These are phyloP conservation scores for Orbilia javanica DNA, from an alignment of 2,329 filamentous ascomycete genomes.

Conservation along the genomic window DNA sequence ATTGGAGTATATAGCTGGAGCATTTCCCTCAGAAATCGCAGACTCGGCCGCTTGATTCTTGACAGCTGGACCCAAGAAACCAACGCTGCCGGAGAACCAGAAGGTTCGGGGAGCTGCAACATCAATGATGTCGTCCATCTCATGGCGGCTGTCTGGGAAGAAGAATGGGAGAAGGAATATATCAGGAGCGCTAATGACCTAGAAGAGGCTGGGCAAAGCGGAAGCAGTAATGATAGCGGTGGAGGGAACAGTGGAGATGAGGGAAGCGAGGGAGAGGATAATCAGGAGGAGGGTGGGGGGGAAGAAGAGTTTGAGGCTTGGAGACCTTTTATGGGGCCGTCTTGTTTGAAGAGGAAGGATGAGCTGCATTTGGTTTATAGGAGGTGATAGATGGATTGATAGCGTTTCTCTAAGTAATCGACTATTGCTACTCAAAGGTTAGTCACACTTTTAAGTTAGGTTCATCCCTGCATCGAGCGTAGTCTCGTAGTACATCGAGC, in stretches of 20 bases:
- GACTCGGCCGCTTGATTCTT: conserved; percentile 29
- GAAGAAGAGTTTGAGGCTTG: conserved; percentile 11
- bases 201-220: not conserved
- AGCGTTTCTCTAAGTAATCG: not conserved
- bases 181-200: not conserved
- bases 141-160: conserved; percentile 39
- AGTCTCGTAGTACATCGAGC: too few species aligned
- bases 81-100: not conserved
- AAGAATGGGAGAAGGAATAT: conserved; percentile 13
- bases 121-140: conserved; percentile 28
- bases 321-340: conserved; percentile 29
- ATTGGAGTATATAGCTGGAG: conserved; percentile 18
- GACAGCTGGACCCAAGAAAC: conserved; percentile 20
- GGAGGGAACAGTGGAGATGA: not conserved
- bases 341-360: conserved; percentile 41
- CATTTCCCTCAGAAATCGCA: conserved; percentile 5
- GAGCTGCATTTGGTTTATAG: conserved; percentile 8
- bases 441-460: too few species aligned
- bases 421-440: too few species aligned
- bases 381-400: not conserved
- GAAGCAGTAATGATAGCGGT: too few species aligned
- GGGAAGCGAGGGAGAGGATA: not conserved
- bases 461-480: too few species aligned
- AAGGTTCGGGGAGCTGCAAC: not conserved
- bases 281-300: not conserved